Evolutionary conservation across 2,329 filamentous ascomycete genomes (phyloP), one percentile per base, ranked within the genome.

Genomic region (Nigrograna mackinnonii): DNA sequence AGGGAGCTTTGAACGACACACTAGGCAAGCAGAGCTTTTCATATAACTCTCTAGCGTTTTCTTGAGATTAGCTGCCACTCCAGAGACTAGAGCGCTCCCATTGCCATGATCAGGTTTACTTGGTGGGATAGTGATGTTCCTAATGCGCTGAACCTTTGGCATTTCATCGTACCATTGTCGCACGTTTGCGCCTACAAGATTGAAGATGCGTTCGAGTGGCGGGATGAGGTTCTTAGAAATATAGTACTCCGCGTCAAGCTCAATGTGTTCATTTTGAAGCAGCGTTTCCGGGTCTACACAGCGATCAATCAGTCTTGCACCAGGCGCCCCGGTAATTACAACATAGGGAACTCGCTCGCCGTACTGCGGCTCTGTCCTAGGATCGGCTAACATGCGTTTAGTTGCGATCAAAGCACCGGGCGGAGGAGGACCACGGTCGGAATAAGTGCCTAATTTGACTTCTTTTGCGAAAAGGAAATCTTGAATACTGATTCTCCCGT

Each of bases 391-490:
- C 89, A 96, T 96, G 37, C 84, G 83, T 55, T 84, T 87, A 0
- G 91, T 87, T 42, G 89, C 91, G 56, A 99, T 90, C 35, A 96
- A 76, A 1, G 91, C 95, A 1, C 94, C 94, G 0, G 94, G 87
- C 0, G 94, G 92, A 2, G 88, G 84, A 2, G 83, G 82, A 0
- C 87, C 89, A 55, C 84, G 85, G 49, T 91, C 87, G 35, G 86
- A 87, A 69, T 99, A 99, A 0, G 85, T 91, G 12, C 92, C 91
- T 1, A 97, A 77, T 53, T 87, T 89, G 42, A 99, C 92, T 71
- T 97, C 94, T 64, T 84, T 85, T 0, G 92, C 91, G 64, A 96
- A 97, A 67, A 91, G 95, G 67, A 99, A 96, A 68, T 99, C 94
- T 58, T 96, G 91, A 18, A 97, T 83, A 2, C 89, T 94, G 32